Evolutionary conservation across 2,329 filamentous ascomycete genomes (phyloP).

Genomic region (Colletotrichum tanaceti): DNA sequence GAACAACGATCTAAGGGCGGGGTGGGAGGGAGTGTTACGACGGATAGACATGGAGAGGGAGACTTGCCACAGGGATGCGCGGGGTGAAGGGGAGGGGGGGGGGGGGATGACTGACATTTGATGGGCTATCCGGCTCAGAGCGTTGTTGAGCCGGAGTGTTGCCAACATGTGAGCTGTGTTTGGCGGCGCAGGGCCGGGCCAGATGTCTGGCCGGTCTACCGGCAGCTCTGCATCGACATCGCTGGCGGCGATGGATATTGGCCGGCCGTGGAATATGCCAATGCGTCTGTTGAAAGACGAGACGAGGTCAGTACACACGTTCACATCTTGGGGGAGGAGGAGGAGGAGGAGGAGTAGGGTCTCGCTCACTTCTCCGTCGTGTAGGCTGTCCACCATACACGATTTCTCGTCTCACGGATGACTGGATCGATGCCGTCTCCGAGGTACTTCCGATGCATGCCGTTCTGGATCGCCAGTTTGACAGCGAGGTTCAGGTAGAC

Average conservation of each 20-base stretch:
- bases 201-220: slow-evolving; percentile 57
- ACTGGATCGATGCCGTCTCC: slow-evolving; percentile 59
- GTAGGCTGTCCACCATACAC: slow-evolving; percentile 69
- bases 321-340: no score
- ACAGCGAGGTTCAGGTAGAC: slow-evolving; percentile 67
- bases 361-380: slow-evolving; percentile 64
- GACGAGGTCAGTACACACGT: slow-evolving; percentile 23
- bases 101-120: slow-evolving; percentile 51
- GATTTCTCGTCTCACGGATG: slow-evolving; percentile 64
- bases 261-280: slow-evolving; percentile 66
- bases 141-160: slow-evolving; percentile 52
- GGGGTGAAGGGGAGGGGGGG: no score
- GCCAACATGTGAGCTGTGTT: slow-evolving; percentile 61
- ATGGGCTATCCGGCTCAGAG: slow-evolving; percentile 52
- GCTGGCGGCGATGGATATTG: slow-evolving; percentile 62
- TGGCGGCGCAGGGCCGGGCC: slow-evolving; percentile 52
- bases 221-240: slow-evolving; percentile 67
- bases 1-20: slow-evolving; percentile 48
- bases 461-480: slow-evolving; percentile 69
- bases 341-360: no score
- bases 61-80: no score
- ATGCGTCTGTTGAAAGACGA: slow-evolving; percentile 56
- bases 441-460: slow-evolving; percentile 66
- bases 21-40: neutral
- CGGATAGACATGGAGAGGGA: no score